Conservation (phyloP, 164 flowering plant species). For the Amborella trichopoda region DNA sequence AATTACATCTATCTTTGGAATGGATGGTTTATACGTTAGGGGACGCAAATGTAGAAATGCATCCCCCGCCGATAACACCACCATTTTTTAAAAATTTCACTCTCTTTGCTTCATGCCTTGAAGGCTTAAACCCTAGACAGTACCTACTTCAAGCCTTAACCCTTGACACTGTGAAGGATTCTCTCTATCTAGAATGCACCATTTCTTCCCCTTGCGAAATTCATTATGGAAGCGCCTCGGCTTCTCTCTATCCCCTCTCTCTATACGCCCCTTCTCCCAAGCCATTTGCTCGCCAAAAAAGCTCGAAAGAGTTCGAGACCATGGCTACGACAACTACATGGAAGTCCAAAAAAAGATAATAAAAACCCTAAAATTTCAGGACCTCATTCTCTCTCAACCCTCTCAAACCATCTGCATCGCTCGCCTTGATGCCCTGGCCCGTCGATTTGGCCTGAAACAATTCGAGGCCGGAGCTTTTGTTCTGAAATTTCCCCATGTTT, state of each 20-base stretch:
- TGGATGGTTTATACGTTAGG: no score
- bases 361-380: conserved; percentile 68
- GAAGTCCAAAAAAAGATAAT: conserved; percentile 72
- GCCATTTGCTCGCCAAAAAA: conserved; percentile 77
- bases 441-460: conserved; percentile 71
- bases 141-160: no score
- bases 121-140: no score
- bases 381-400: conserved; percentile 52
- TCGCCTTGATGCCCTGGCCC: conserved; percentile 57
- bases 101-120: no score
- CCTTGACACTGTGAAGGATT: no score
- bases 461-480: conserved; percentile 66
- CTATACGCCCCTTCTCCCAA: conserved; percentile 32
- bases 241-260: not conserved
- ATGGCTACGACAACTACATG: conserved; percentile 90
- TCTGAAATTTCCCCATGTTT: conserved; percentile 86
- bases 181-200: no score
- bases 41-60: no score
- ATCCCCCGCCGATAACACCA: no score
- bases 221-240: not conserved
- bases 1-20: no score
- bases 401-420: conserved; percentile 37
- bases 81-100: no score
- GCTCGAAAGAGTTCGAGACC: conserved; percentile 60
- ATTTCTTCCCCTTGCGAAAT: not conserved